phyloP scores from a whole-genome alignment of 2,329 filamentous ascomycete species.

The Epicoccum sorghinum region DNA sequence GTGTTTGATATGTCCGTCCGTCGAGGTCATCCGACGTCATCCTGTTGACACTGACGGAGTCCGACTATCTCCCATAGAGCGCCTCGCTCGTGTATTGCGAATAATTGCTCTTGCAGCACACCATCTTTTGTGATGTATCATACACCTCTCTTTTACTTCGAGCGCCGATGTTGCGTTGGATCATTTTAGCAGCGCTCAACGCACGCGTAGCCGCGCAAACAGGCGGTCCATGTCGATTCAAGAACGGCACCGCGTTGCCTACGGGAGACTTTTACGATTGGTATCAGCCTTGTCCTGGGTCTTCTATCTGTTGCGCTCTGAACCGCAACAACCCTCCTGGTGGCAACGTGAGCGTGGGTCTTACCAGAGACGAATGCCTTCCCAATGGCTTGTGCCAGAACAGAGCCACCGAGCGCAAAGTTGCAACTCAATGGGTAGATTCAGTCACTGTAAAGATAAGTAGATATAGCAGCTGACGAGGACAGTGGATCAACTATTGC shows the following conservation, averaged over 20 bases:
- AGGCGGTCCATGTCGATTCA: neutral
- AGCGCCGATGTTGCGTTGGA: neutral
- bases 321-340: neutral
- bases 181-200: neutral
- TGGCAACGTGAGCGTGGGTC: neutral
- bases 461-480: neutral
- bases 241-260: neutral
- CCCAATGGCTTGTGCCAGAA: neutral
- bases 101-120: too few species aligned
- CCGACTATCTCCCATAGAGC: neutral
- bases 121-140: too few species aligned
- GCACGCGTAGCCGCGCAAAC: neutral
- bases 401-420: neutral
- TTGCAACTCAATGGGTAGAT: neutral
- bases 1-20: neutral
- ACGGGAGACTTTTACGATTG: neutral
- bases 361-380: neutral
- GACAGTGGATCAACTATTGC: constrained; percentile 2
- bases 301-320: neutral
- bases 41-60: neutral
- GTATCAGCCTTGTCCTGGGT: neutral
- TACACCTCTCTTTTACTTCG: neutral
- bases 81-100: neutral
- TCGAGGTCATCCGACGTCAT: neutral
- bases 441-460: neutral